Evolutionary conservation across 1,284 basidiomycete genomes (phyloP).

Genomic region (Irpex sp.): DNA sequence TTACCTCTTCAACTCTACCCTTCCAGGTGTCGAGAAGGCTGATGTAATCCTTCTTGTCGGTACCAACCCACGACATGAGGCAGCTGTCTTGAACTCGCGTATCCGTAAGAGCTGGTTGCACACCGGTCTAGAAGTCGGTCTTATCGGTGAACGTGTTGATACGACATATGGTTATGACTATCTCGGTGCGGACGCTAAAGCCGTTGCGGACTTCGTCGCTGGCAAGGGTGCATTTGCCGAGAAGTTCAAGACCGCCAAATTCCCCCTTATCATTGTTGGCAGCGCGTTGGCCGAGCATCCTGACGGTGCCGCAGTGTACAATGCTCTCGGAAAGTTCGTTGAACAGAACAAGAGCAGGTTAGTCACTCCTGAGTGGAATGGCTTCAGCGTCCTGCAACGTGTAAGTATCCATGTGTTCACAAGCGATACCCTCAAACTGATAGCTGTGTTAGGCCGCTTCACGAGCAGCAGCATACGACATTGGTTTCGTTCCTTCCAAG

Average conservation of each 20-base stretch:
- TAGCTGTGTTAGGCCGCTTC: constrained; percentile 65
- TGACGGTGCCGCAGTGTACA: constrained; percentile 81
- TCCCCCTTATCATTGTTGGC: constrained; percentile 92
- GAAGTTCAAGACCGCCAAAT: constrained; percentile 90
- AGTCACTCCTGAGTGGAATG: constrained; percentile 92
- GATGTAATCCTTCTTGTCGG: constrained; percentile 94
- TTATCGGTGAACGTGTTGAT: constrained; percentile 91
- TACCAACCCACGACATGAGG: constrained; percentile 97
- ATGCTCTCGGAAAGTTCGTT: constrained; percentile 78
- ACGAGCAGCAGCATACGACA: constrained; percentile 92
- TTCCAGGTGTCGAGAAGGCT: constrained; percentile 88
- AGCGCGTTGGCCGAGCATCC: constrained; percentile 85
- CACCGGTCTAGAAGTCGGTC: constrained; percentile 79
- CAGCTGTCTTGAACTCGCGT: constrained; percentile 95
- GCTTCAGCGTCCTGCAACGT: constrained; percentile 91
- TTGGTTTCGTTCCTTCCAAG: constrained; percentile 87
- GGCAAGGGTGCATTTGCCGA: constrained; percentile 80
- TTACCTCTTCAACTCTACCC: constrained; percentile 96
- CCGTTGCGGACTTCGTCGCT: constrained; percentile 76
- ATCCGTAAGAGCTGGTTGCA: constrained; percentile 95
- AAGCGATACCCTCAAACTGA: constrained; percentile 1
- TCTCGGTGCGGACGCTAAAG: constrained; percentile 78
- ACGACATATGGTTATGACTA: constrained; percentile 94
- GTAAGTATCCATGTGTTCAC: constrained; percentile 39
- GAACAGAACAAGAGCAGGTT: constrained; percentile 75